Percentiles rank a stretch among this genome's conserved stretches.
Conservation (phyloP, 495 filamentous ascomycete genomes). For the Astrothelium subdiscretum region DNA sequence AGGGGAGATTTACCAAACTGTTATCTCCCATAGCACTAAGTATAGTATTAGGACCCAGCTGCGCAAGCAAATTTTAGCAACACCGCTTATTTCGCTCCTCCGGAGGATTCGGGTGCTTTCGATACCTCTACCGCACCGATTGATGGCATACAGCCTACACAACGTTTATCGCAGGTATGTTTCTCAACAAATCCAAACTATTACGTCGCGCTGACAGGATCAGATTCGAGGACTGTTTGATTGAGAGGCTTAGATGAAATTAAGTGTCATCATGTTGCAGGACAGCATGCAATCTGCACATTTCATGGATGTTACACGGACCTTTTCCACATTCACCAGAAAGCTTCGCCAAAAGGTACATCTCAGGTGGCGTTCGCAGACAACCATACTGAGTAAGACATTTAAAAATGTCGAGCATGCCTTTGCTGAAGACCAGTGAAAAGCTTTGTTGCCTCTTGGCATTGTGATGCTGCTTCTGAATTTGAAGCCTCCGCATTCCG, state of each 20-base stretch:
- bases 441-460: too few relatives aligned
- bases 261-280: background rate
- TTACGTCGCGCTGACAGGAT: conserved; percentile 9
- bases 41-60: conserved; percentile 15
- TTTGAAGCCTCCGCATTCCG: background rate
- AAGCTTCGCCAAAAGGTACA: too few relatives aligned
- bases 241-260: conserved; percentile 4
- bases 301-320: background rate
- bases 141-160: conserved; percentile 51
- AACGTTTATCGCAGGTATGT: conserved; percentile 48
- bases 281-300: background rate
- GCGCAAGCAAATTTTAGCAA: conserved; percentile 29
- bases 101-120: conserved; percentile 7
- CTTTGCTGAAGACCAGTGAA: too few relatives aligned
- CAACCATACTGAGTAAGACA: too few relatives aligned
- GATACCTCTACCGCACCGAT: conserved; percentile 21
- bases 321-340: too few relatives aligned
- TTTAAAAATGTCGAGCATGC: too few relatives aligned
- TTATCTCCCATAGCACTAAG: background rate
- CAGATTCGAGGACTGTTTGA: conserved; percentile 47
- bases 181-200: background rate
- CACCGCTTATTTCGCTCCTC: conserved; percentile 20
- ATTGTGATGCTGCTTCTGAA: too few relatives aligned
- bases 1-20: conserved; percentile 28
- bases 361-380: too few relatives aligned